phyloP scores from a whole-genome alignment of 495 filamentous ascomycete genomes.

The Penicillium chermesinum region DNA sequence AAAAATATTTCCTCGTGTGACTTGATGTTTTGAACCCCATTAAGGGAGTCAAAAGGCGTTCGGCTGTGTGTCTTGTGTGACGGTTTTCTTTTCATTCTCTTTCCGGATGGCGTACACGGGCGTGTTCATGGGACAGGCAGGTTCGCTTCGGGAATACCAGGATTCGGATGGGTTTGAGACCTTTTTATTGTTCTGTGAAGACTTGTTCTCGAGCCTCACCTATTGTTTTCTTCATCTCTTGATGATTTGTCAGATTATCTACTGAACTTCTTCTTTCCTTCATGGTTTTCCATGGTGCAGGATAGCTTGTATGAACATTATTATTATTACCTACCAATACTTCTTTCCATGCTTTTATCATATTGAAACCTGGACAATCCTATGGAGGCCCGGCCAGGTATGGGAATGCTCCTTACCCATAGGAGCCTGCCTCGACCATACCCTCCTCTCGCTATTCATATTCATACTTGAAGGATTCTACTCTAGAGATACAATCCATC shows the following conservation, averaged over 20 bases:
- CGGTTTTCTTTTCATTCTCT: constrained; percentile 19
- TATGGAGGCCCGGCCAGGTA: too few relatives aligned
- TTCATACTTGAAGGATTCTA: too few relatives aligned
- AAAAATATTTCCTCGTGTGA: constrained; percentile 24
- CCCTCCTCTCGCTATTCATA: too few relatives aligned
- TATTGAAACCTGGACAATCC: too few relatives aligned
- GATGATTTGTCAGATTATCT: constrained; percentile 21
- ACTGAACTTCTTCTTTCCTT: constrained; percentile 12
- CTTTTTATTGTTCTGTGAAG: constrained; percentile 4
- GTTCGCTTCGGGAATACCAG: constrained; percentile 34
- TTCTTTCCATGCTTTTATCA: not conserved
- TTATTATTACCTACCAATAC: constrained; percentile 6
- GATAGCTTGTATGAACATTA: constrained; percentile 29
- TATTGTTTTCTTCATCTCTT: constrained; percentile 8
- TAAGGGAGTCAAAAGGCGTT: constrained; percentile 19
- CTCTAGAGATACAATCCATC: too few relatives aligned
- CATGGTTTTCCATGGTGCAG: constrained; percentile 10
- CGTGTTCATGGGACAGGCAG: constrained; percentile 18
- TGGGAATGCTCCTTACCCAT: too few relatives aligned
- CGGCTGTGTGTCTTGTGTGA: constrained; percentile 11
- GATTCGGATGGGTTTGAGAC: constrained; percentile 17
- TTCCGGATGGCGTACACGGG: constrained; percentile 32
- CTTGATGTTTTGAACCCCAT: constrained; percentile 13
- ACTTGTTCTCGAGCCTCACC: constrained; percentile 4
- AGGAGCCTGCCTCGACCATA: too few relatives aligned